A percentile compares a stretch with the other conserved stretches of the same genome.
Conservation (phyloP, 495 filamentous ascomycete species). For the Penicillium egyptiacum region DNA sequence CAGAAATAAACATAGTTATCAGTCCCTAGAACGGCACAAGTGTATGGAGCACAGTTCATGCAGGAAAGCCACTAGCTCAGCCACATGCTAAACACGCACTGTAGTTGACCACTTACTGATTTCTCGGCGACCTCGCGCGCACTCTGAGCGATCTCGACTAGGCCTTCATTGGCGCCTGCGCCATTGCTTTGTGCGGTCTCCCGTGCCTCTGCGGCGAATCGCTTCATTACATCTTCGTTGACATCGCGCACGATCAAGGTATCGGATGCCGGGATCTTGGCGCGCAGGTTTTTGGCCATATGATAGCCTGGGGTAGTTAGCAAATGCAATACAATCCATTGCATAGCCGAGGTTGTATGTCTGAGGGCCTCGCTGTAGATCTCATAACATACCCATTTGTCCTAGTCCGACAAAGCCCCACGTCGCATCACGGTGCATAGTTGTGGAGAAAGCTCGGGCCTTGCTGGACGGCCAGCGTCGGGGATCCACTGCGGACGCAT, state of each 20-base stretch:
- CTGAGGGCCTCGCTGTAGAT: conserved; percentile 1
- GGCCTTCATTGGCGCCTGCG: conserved; percentile 37
- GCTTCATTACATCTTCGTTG: conserved; percentile 58
- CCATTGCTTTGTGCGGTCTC: conserved; percentile 34
- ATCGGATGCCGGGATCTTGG: conserved; percentile 70
- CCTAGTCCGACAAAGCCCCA: conserved; percentile 87
- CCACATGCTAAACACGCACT: background rate
- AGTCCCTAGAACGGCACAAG: background rate
- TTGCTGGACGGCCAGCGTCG: conserved; percentile 23
- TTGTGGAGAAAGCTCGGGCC: conserved; percentile 55
- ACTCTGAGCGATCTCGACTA: conserved; percentile 56
- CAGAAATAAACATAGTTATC: conserved; percentile 16
- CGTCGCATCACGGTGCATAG: conserved; percentile 54
- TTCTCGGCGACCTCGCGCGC: conserved; percentile 65
- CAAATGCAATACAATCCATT: conserved; percentile 2
- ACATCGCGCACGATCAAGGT: conserved; percentile 72
- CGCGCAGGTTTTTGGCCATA: conserved; percentile 85
- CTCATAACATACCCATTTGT: conserved; percentile 69
- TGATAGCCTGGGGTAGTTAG: conserved; percentile 59
- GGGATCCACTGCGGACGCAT: conserved; percentile 11
- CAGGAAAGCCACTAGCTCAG: background rate
- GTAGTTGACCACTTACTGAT: conserved; percentile 59
- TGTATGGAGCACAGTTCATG: background rate
- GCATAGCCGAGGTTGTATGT: conserved; percentile 1
- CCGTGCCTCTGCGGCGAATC: conserved; percentile 61